Conservation (phyloP, 306 rosid species). For the Quercus suber region DNA sequence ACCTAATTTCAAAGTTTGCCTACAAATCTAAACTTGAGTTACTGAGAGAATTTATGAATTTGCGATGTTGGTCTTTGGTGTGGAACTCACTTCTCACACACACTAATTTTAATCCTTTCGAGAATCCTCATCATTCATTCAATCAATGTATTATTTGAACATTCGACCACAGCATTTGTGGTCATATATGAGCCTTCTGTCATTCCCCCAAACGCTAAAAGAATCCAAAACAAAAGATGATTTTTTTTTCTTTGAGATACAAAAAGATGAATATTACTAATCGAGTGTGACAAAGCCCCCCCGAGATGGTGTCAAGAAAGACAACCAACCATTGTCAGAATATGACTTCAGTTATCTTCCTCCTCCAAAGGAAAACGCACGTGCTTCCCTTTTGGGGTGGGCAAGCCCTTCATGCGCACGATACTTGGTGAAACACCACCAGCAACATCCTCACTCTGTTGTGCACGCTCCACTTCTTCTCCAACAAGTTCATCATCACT, state of each 20-base stretch:
- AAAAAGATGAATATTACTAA: background rate
- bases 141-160: background rate
- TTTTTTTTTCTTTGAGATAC: background rate
- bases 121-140: too few species aligned
- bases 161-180: slow-evolving; percentile 13
- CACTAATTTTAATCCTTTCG: too few species aligned
- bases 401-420: slow-evolving; percentile 67
- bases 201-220: background rate
- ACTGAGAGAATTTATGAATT: too few species aligned
- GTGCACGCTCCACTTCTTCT: slow-evolving; percentile 33
- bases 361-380: slow-evolving; percentile 62
- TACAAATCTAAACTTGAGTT: too few species aligned
- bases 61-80: too few species aligned
- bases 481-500: slow-evolving; percentile 77
- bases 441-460: background rate
- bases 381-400: slow-evolving; percentile 88
- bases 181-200: background rate
- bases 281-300: background rate
- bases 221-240: background rate
- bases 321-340: slow-evolving; percentile 17
- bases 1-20: too few species aligned
- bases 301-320: slow-evolving; percentile 36
- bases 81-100: too few species aligned
- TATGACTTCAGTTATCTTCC: slow-evolving; percentile 7
- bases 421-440: slow-evolving; percentile 31